A percentile compares a stretch with the other conserved stretches of the same genome.
These are phyloP conservation scores for Phaeophleospora eucalypticola DNA, from an alignment of 2,329 filamentous ascomycete species.

Conservation along the genomic window DNA sequence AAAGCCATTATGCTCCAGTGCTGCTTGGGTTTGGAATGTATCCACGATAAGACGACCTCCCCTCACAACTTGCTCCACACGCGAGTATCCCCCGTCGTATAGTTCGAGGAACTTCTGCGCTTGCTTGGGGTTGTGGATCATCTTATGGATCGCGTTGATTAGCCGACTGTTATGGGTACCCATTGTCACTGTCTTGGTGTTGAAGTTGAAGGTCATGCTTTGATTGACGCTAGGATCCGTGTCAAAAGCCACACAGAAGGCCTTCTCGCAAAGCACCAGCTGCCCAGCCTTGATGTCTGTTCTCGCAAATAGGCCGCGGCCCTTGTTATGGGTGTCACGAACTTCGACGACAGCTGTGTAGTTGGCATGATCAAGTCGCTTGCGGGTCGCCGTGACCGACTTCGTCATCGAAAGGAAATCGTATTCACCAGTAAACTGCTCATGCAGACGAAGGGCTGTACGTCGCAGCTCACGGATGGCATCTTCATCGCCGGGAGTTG, in stretches of 20 bases:
- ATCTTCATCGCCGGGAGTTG: constrained; percentile 15
- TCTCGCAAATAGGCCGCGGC: constrained; percentile 43
- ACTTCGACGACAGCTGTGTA: constrained; percentile 17
- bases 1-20: constrained; percentile 21
- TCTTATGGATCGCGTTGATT: constrained; percentile 16
- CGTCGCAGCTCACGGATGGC: constrained; percentile 9
- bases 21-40: constrained; percentile 14
- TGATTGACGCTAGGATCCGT: constrained; percentile 4
- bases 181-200: constrained; percentile 7
- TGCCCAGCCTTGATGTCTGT: constrained; percentile 38
- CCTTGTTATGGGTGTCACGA: constrained; percentile 28
- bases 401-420: constrained; percentile 20
- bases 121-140: constrained; percentile 14
- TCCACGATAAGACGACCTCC: constrained; percentile 20
- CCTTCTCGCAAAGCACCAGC: constrained; percentile 39
- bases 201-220: constrained; percentile 13
- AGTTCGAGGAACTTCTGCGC: constrained; percentile 16
- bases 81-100: constrained; percentile 14
- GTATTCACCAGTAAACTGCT: constrained; percentile 20
- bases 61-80: constrained; percentile 1
- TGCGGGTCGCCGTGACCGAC: not conserved
- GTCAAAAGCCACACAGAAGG: constrained; percentile 14
- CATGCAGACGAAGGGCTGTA: constrained; percentile 14
- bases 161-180: constrained; percentile 16
- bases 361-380: constrained; percentile 20